Evolutionary conservation across 2,329 filamentous ascomycete genomes (phyloP).

Genomic region (Cercospora sesami): DNA sequence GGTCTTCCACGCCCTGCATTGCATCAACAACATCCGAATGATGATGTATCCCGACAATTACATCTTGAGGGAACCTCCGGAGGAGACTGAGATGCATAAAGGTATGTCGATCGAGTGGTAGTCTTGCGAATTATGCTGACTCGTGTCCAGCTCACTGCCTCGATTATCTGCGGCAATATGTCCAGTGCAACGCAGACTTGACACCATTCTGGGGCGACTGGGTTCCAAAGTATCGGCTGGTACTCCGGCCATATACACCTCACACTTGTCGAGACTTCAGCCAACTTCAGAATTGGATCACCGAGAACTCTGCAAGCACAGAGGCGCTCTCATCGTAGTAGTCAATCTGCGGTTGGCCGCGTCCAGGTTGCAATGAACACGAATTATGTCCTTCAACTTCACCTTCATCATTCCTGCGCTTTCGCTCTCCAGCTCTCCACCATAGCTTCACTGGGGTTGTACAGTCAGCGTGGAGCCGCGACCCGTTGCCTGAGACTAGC

Average conservation of each 20-base stretch:
- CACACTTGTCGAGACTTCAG: constrained; percentile 16
- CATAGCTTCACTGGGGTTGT: not conserved
- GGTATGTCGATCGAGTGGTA: not conserved
- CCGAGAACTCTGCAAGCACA: not conserved
- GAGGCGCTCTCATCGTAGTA: not conserved
- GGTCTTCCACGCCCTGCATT: constrained; percentile 17
- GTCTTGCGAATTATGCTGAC: not conserved
- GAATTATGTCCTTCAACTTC: not conserved
- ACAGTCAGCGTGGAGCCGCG: not conserved
- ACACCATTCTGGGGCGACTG: constrained; percentile 14
- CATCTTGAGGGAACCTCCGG: constrained; percentile 7
- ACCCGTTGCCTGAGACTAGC: not conserved
- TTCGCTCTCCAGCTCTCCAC: not conserved
- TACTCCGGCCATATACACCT: constrained; percentile 8
- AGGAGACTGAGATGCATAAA: constrained; percentile 14
- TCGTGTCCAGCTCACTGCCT: constrained; percentile 9
- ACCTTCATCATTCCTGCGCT: not conserved
- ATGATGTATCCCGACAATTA: constrained; percentile 14
- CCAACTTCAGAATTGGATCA: not conserved
- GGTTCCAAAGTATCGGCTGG: constrained; percentile 8
- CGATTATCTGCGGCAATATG: constrained; percentile 15
- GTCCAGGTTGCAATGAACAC: not conserved
- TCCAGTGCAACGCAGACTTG: constrained; percentile 17
- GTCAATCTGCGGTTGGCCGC: not conserved
- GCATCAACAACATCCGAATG: constrained; percentile 13